A percentile compares a stretch with the other conserved stretches of the same genome.
phyloP scores from a whole-genome alignment of 2,329 filamentous ascomycete species.

The Colletotrichum destructivum region DNA sequence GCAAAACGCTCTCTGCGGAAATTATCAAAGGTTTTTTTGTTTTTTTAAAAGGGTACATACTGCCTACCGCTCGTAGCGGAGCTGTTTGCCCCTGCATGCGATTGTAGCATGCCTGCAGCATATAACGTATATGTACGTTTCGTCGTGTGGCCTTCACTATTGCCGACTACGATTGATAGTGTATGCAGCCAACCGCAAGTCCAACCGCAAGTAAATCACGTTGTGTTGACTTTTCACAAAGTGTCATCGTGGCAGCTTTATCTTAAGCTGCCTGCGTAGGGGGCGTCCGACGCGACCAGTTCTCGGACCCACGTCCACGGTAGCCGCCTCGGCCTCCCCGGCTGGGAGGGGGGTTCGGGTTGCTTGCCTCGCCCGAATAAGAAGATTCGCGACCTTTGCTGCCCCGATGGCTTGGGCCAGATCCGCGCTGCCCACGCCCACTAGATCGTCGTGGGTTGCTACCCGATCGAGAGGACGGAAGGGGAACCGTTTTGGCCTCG shows the following conservation, averaged over 20 bases:
- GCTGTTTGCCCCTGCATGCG: constrained; percentile 16
- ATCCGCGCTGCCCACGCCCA: constrained; percentile 42
- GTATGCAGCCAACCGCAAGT: neutral
- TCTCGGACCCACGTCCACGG: constrained; percentile 57
- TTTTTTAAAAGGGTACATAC: constrained; percentile 25
- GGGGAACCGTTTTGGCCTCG: constrained; percentile 55
- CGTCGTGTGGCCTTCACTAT: constrained; percentile 18
- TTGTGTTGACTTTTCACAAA: constrained; percentile 2
- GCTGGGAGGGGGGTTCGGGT: constrained; percentile 45
- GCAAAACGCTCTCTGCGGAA: constrained; percentile 26
- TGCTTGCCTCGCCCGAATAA: constrained; percentile 36
- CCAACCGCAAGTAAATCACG: neutral
- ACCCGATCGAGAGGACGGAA: constrained; percentile 53
- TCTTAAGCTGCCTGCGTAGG: constrained; percentile 39
- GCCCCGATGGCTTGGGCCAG: constrained; percentile 44
- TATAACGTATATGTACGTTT: constrained; percentile 13
- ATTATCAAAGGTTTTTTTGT: constrained; percentile 1
- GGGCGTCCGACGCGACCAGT: constrained; percentile 55
- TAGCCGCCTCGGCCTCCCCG: constrained; percentile 58
- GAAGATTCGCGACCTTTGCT: constrained; percentile 41
- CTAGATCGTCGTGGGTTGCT: constrained; percentile 51
- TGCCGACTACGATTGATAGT: constrained; percentile 27
- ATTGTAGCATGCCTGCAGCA: constrained; percentile 1
- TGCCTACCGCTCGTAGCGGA: constrained; percentile 28
- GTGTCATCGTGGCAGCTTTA: neutral